Evolutionary conservation across 106 monocot genomes (phyloP).

Genomic region (Chionographis japonica): DNA sequence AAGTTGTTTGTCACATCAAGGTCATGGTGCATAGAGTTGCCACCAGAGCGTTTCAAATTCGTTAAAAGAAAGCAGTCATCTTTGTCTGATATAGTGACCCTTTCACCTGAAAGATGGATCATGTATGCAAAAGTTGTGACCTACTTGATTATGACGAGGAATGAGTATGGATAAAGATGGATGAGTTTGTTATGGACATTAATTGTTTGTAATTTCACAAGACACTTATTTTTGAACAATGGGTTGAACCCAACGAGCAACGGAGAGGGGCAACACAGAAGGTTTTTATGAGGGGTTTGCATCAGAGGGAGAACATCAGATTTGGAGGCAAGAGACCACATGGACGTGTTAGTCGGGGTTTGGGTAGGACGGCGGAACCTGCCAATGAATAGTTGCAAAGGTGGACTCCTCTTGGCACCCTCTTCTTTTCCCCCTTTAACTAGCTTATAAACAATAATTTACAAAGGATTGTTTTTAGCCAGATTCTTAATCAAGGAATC

Average conservation of each 20-base stretch:
- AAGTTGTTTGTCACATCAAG: conserved; percentile 63
- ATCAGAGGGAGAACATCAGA: too few species aligned
- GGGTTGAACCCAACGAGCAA: not conserved
- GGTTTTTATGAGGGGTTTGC: too few species aligned
- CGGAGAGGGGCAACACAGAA: too few species aligned
- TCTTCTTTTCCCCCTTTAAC: too few species aligned
- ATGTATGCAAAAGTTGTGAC: conserved; percentile 31
- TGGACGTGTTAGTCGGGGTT: too few species aligned
- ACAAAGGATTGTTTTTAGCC: too few species aligned
- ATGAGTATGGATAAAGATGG: conserved; percentile 66
- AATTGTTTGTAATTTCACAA: conserved; percentile 55
- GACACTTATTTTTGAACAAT: conserved; percentile 33
- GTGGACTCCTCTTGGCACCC: too few species aligned
- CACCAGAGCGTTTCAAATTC: conserved; percentile 55
- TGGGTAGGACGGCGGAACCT: too few species aligned
- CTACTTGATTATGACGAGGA: conserved; percentile 58
- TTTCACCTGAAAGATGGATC: conserved; percentile 46
- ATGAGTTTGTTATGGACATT: conserved; percentile 46
- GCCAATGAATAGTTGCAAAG: too few species aligned
- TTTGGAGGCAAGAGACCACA: too few species aligned
- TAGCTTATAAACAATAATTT: too few species aligned
- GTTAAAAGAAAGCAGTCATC: conserved; percentile 35
- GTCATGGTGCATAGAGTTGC: conserved; percentile 48
- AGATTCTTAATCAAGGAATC: too few species aligned
- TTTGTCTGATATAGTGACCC: conserved; percentile 67